Conservation (phyloP, 805 yeast genomes). For the Danielia reshetovae region DNA sequence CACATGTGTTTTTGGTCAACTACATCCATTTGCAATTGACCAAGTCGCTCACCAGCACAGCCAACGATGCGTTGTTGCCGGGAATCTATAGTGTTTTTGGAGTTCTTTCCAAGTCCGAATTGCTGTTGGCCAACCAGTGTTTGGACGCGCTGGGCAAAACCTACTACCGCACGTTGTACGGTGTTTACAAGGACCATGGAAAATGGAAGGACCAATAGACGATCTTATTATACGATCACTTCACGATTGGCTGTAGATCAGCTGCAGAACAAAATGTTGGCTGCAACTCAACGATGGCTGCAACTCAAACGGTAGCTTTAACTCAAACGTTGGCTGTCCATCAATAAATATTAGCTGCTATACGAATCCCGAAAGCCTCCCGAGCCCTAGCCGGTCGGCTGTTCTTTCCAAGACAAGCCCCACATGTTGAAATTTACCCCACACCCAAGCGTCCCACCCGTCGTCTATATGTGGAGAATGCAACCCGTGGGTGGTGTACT, state of each 20-base stretch:
- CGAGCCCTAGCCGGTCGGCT: background rate
- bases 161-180: constrained; percentile 62
- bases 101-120: constrained; percentile 62
- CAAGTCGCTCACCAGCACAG: constrained; percentile 41
- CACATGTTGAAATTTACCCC: constrained; percentile 20
- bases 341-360: no score
- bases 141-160: constrained; percentile 69
- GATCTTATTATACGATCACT: background rate
- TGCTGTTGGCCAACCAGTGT: constrained; percentile 56
- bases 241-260: no score
- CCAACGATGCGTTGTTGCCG: constrained; percentile 45
- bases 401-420: constrained; percentile 1
- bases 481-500: constrained; percentile 33
- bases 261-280: no score
- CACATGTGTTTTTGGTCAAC: constrained; percentile 55
- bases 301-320: no score
- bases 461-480: constrained; percentile 15
- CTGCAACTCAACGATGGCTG: no score
- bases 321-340: no score
- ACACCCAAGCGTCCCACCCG: constrained; percentile 29
- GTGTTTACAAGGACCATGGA: constrained; percentile 71
- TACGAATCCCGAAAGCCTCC: no score
- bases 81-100: constrained; percentile 67
- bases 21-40: constrained; percentile 54
- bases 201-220: constrained; percentile 67